Conservation (phyloP, 108 stramenopile genomes). For the Ochromonas danica region DNA sequence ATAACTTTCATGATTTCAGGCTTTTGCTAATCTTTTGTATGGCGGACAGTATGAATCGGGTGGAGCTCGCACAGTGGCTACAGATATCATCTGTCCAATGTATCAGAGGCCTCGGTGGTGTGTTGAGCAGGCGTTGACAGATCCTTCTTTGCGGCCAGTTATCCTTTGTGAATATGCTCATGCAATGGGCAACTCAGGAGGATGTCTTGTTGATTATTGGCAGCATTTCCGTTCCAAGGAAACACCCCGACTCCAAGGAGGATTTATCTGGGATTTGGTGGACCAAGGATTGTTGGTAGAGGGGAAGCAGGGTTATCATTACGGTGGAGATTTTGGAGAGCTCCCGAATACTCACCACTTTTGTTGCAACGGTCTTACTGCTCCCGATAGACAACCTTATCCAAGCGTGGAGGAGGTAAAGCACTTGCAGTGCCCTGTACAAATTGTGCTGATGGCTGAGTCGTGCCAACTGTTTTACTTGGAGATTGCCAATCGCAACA, state of each 20-base stretch:
- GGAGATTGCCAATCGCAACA: neutral
- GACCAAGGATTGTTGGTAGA: slow-evolving; percentile 71
- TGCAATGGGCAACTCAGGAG: slow-evolving; percentile 91
- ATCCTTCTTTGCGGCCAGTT: slow-evolving; percentile 69
- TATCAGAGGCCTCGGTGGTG: slow-evolving; percentile 71
- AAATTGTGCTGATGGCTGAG: slow-evolving; percentile 3
- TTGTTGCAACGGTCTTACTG: slow-evolving; percentile 87
- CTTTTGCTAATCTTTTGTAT: slow-evolving; percentile 33
- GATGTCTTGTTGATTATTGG: slow-evolving; percentile 83
- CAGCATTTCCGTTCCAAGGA: slow-evolving; percentile 66
- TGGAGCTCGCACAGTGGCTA: slow-evolving; percentile 47
- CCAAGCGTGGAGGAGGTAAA: slow-evolving; percentile 81
- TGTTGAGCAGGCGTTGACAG: slow-evolving; percentile 53
- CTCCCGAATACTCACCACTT: slow-evolving; percentile 59
- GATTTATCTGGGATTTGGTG: slow-evolving; percentile 96
- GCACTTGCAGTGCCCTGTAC: slow-evolving; percentile 75
- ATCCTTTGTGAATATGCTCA: slow-evolving; percentile 92
- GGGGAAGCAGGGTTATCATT: slow-evolving; percentile 61
- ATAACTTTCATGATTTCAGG: neutral
- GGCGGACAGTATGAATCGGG: slow-evolving; percentile 51
- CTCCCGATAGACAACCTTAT: slow-evolving; percentile 73
- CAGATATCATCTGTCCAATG: slow-evolving; percentile 93
- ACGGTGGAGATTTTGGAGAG: slow-evolving; percentile 90
- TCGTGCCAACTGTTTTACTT: neutral
- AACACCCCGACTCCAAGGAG: slow-evolving; percentile 76